Evolutionary conservation across 73 alveolate genomes (phyloP).

Genomic region (Symbiodinium natans): DNA sequence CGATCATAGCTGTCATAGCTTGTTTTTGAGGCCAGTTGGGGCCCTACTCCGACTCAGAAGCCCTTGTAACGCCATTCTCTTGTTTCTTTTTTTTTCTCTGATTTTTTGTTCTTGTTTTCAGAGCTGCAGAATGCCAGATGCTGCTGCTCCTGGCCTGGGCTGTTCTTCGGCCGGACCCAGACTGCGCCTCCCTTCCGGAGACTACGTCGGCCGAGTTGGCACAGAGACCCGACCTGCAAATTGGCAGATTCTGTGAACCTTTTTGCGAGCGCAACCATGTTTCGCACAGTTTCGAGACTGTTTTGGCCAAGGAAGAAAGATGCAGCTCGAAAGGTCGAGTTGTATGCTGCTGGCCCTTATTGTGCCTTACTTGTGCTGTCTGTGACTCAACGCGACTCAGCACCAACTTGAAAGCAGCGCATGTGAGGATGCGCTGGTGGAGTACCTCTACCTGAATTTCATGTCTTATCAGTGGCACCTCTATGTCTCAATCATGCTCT

Average conservation of each 20-base stretch:
- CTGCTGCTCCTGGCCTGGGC: slow-evolving; percentile 78
- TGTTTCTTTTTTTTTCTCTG: no score
- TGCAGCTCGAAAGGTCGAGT: slow-evolving; percentile 63
- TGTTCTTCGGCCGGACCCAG: slow-evolving; percentile 61
- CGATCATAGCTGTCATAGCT: no score
- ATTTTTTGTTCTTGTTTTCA: no score
- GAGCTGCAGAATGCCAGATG: neutral
- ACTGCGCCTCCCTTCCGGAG: slow-evolving; percentile 84
- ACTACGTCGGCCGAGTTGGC: slow-evolving; percentile 33
- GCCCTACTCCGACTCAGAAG: no score
- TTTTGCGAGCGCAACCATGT: neutral
- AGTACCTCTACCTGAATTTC: slow-evolving; percentile 62
- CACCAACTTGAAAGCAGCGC: no score
- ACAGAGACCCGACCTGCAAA: slow-evolving; percentile 13
- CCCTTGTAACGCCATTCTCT: no score
- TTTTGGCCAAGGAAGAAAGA: slow-evolving; percentile 55
- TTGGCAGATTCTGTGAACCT: no score
- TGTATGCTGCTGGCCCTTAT: slow-evolving; percentile 28
- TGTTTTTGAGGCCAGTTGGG: no score
- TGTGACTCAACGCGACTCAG: no score
- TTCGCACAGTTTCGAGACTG: neutral
- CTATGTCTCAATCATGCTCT: slow-evolving; percentile 77
- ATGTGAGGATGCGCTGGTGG: slow-evolving; percentile 88
- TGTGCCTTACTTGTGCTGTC: neutral
- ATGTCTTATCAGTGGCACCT: slow-evolving; percentile 93